A percentile compares a stretch with the other conserved stretches of the same genome.
Conservation (phyloP, 306 rosid species). For the Dalbergia cultrata region DNA sequence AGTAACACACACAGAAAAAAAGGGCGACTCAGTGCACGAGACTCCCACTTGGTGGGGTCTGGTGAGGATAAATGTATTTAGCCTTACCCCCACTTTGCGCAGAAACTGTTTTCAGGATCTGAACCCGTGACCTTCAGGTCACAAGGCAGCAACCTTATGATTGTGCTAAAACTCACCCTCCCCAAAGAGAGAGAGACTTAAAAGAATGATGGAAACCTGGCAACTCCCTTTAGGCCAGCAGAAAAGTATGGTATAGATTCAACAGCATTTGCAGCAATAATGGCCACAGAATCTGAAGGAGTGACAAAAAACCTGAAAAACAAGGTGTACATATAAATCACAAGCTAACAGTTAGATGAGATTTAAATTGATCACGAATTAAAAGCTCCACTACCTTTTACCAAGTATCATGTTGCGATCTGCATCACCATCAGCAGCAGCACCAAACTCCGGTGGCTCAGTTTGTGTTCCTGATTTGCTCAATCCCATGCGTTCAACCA, state of each 20-base stretch:
- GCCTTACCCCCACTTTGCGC: too few relatives aligned
- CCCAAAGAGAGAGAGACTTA: neutral
- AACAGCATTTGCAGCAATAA: constrained; percentile 99
- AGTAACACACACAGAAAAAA: neutral
- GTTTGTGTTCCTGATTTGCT: constrained; percentile 74
- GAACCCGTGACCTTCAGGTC: too few relatives aligned
- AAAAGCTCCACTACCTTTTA: constrained; percentile 70
- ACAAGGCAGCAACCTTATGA: too few relatives aligned
- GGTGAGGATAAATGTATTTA: too few relatives aligned
- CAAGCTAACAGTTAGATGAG: constrained; percentile 21
- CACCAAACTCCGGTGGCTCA: constrained; percentile 98
- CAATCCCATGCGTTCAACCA: constrained; percentile 94
- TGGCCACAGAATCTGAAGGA: constrained; percentile 99
- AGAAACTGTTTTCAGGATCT: too few relatives aligned
- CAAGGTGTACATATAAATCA: constrained; percentile 22
- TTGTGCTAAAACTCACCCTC: too few relatives aligned
- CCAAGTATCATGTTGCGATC: constrained; percentile 99
- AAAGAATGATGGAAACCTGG: constrained; percentile 72
- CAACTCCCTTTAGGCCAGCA: constrained; percentile 96
- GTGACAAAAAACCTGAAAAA: constrained; percentile 90
- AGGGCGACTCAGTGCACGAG: too few relatives aligned
- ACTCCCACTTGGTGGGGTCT: too few relatives aligned
- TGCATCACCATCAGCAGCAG: constrained; percentile 99
- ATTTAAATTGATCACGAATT: constrained; percentile 22
- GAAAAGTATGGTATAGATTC: constrained; percentile 95